A percentile compares a stretch with the other conserved stretches of the same genome.
Conservation (phyloP, 2,329 filamentous ascomycete genomes). For the Fusarium odoratissimum region DNA sequence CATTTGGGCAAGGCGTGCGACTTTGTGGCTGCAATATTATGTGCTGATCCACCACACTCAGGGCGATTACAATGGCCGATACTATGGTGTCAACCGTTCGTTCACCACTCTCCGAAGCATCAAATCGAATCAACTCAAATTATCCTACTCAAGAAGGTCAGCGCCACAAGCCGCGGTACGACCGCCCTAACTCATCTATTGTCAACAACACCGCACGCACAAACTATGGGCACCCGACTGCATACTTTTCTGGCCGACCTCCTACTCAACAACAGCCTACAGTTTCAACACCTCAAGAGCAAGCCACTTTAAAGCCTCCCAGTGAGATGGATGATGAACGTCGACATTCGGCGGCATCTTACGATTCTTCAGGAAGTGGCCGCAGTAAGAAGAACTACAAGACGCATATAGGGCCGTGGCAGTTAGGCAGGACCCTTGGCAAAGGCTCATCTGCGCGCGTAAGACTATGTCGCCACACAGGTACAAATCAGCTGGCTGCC, state of each 20-base stretch:
- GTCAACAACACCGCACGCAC: conserved; percentile 27
- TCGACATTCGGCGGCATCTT: conserved; percentile 56
- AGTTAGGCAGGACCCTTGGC: conserved; percentile 87
- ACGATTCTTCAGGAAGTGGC: conserved; percentile 55
- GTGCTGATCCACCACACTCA: conserved; percentile 47
- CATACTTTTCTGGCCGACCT: conserved; percentile 32
- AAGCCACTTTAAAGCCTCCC: conserved; percentile 43
- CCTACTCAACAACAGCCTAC: conserved; percentile 17
- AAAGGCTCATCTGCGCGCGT: conserved; percentile 92
- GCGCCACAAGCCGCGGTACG: conserved; percentile 47
- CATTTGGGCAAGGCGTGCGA: conserved; percentile 19
- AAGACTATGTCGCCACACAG: conserved; percentile 81
- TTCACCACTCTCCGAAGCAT: conserved; percentile 60
- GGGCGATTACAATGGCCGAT: conserved; percentile 49
- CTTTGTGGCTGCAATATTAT: conserved; percentile 47
- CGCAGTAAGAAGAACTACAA: conserved; percentile 62
- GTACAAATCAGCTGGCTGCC: conserved; percentile 84
- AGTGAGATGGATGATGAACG: conserved; percentile 50
- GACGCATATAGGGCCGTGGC: conserved; percentile 93
- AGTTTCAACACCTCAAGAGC: conserved; percentile 31
- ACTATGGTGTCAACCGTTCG: conserved; percentile 48
- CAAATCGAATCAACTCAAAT: conserved; percentile 59
- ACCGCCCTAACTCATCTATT: conserved; percentile 34
- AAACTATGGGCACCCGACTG: conserved; percentile 27
- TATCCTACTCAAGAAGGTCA: conserved; percentile 46